These are phyloP conservation scores for Boletales sp. DNA, from an alignment of 768 basidiomycete species.

Conservation along the genomic window DNA sequence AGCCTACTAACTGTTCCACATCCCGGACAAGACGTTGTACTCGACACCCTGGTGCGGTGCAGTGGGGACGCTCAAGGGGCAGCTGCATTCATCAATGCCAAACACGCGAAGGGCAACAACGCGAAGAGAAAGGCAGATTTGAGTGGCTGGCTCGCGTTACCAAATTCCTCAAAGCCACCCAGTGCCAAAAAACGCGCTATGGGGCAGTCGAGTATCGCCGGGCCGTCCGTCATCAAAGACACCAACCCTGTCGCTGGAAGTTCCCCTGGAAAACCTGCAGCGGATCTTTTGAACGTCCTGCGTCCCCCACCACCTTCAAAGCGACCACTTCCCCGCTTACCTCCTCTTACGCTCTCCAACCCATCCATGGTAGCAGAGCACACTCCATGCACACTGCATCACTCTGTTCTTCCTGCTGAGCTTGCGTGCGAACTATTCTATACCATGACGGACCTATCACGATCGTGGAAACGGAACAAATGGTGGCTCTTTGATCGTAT, in stretches of 20 bases:
- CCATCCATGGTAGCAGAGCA: slow-evolving; percentile 64
- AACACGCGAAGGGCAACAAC: slow-evolving; percentile 2
- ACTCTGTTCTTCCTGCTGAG: slow-evolving; percentile 64
- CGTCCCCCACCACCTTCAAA: slow-evolving; percentile 44
- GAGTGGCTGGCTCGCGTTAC: slow-evolving; percentile 49
- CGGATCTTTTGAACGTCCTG: slow-evolving; percentile 56
- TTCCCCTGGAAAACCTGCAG: slow-evolving; percentile 29
- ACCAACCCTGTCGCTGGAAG: slow-evolving; percentile 7
- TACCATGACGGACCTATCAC: slow-evolving; percentile 60
- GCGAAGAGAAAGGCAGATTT: slow-evolving; percentile 51
- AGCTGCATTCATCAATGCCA: slow-evolving; percentile 37
- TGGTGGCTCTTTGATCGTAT: slow-evolving; percentile 85
- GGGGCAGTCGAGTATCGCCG: slow-evolving; percentile 4
- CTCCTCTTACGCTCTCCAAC: slow-evolving; percentile 61
- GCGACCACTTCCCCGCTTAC: slow-evolving; percentile 33
- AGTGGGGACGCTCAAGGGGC: slow-evolving; percentile 57
- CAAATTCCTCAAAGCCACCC: slow-evolving; percentile 20
- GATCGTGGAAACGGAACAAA: slow-evolving; percentile 65
- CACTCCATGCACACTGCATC: slow-evolving; percentile 74
- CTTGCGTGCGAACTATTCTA: slow-evolving; percentile 76
- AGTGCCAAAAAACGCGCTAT: slow-evolving; percentile 15
- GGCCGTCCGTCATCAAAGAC: slow-evolving; percentile 14
- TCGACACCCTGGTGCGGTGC: slow-evolving; percentile 55
- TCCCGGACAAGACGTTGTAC: slow-evolving; percentile 40
- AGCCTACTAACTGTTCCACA: slow-evolving; percentile 45